These are phyloP conservation scores for Apium graveolens DNA, from an alignment of 129 eudicot species.

Conservation along the genomic window DNA sequence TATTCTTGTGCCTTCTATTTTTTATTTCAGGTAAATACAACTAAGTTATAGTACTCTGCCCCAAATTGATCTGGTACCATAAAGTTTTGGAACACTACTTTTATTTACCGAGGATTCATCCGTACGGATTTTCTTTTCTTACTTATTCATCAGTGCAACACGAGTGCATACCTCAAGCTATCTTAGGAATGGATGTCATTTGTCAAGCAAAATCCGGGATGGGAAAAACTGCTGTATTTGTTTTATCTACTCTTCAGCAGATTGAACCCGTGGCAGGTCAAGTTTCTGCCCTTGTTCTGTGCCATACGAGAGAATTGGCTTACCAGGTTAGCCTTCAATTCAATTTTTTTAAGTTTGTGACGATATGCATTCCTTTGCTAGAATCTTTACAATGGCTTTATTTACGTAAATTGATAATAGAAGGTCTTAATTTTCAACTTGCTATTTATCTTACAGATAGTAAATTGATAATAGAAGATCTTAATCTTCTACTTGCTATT, in stretches of 20 bases:
- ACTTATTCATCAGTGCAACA: slow-evolving; percentile 58
- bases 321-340: slow-evolving; percentile 46
- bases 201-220: slow-evolving; percentile 74
- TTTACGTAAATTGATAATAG: neutral
- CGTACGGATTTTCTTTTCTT: slow-evolving; percentile 46
- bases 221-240: slow-evolving; percentile 72
- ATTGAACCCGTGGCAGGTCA: slow-evolving; percentile 62
- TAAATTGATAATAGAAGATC: neutral
- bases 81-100: slow-evolving; percentile 24
- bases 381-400: neutral
- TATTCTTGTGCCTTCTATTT: neutral
- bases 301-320: slow-evolving; percentile 71
- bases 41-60: slow-evolving; percentile 31
- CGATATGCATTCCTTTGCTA: neutral
- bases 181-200: slow-evolving; percentile 64
- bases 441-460: slow-evolving; percentile 34
- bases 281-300: slow-evolving; percentile 59
- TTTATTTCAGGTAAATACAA: slow-evolving; percentile 50
- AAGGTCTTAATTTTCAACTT: neutral
- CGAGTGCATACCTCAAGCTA: slow-evolving; percentile 68
- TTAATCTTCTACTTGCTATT: neutral
- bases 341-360: neutral
- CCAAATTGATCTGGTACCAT: slow-evolving; percentile 16
- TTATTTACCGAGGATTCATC: slow-evolving; percentile 50
- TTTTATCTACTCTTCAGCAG: slow-evolving; percentile 55